phyloP scores from a whole-genome alignment of 1,139 yeast species.

The Eremothecium gossypii region DNA sequence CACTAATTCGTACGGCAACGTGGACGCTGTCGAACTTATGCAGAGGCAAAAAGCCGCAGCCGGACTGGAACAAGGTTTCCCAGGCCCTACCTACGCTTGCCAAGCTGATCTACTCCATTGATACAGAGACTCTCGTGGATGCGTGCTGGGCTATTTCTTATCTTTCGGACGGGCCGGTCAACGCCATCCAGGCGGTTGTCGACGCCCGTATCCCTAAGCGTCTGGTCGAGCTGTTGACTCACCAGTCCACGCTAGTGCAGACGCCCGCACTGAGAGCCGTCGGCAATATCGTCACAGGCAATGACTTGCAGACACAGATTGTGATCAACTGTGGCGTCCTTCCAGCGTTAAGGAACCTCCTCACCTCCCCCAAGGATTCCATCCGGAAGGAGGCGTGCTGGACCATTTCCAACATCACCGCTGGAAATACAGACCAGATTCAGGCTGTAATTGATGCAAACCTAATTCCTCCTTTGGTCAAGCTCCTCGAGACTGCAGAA shows the following conservation, averaged over 20 bases:
- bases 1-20: slow-evolving; percentile 89
- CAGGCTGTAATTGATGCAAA: slow-evolving; percentile 95
- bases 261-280: slow-evolving; percentile 97
- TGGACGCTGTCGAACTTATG: slow-evolving; percentile 97
- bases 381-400: slow-evolving; percentile 97
- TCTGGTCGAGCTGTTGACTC: slow-evolving; percentile 79
- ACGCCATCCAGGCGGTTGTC: slow-evolving; percentile 92
- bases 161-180: slow-evolving; percentile 83
- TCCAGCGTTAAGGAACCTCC: slow-evolving; percentile 71
- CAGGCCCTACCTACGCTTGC: slow-evolving; percentile 88
- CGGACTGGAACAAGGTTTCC: slow-evolving; percentile 84
- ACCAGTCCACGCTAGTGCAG: slow-evolving; percentile 78
- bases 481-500: slow-evolving; percentile 72
- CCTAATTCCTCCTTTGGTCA: slow-evolving; percentile 84
- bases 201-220: slow-evolving; percentile 94
- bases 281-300: slow-evolving; percentile 96
- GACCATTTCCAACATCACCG: slow-evolving; percentile 96
- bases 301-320: slow-evolving; percentile 88
- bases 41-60: slow-evolving; percentile 94
- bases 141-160: slow-evolving; percentile 99
- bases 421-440: slow-evolving; percentile 91
- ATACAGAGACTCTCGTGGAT: slow-evolving; percentile 88
- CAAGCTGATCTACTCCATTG: slow-evolving; percentile 80
- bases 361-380: slow-evolving; percentile 80
- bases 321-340: slow-evolving; percentile 91